phyloP scores from a whole-genome alignment of 768 basidiomycete species.

The Podaxis sp. region DNA sequence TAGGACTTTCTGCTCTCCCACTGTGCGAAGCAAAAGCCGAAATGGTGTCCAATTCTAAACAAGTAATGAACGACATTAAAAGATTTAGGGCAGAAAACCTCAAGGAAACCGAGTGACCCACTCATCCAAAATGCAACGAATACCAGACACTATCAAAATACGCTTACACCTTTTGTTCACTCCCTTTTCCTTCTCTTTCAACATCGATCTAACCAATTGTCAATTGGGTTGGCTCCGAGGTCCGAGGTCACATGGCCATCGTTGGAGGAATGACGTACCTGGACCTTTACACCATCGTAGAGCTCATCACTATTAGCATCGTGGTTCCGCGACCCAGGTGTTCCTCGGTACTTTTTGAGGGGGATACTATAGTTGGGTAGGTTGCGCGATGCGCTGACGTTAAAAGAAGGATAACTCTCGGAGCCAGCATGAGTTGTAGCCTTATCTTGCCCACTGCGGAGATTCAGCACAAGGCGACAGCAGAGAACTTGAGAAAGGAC shows the following conservation, averaged over 20 bases:
- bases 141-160: neutral
- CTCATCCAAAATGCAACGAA: neutral
- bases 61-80: neutral
- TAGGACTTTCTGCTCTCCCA: neutral
- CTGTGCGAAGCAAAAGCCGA: conserved; percentile 8
- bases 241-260: neutral
- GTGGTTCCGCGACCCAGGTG: neutral
- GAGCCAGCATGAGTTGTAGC: neutral
- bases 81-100: no score
- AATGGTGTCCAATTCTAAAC: neutral
- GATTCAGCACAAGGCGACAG: conserved; percentile 19
- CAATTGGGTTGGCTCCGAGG: neutral
- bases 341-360: conserved; percentile 15
- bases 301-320: conserved; percentile 7
- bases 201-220: conserved; percentile 11
- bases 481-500: conserved; percentile 20
- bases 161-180: neutral
- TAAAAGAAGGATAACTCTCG: conserved; percentile 11
- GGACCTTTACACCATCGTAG: conserved; percentile 19
- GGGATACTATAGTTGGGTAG: conserved; percentile 15
- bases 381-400: conserved; percentile 5
- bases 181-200: conserved; percentile 8
- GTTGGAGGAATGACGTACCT: conserved; percentile 4
- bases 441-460: conserved; percentile 4
- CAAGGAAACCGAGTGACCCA: neutral